Percentiles rank a stretch among this genome's conserved stretches.
phyloP scores from a whole-genome alignment of 2,329 filamentous ascomycete genomes.

The Colletotrichum sojae region DNA sequence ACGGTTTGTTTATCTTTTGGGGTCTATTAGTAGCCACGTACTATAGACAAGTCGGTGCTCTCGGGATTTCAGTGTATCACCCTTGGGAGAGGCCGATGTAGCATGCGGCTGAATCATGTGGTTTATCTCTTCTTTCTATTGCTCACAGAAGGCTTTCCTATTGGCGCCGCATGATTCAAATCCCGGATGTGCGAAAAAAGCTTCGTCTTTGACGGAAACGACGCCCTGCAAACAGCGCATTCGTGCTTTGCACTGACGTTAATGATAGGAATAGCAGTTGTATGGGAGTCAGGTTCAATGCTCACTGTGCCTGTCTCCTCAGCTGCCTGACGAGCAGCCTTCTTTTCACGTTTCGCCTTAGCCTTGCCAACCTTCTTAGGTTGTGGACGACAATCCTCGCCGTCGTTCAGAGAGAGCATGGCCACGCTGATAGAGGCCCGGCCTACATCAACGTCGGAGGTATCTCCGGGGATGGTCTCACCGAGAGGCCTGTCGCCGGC shows the following conservation, averaged over 20 bases:
- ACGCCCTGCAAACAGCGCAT: conserved; percentile 61
- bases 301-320: conserved; percentile 54
- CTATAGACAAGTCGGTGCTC: too few relatives aligned
- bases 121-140: conserved; percentile 54
- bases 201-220: conserved; percentile 74
- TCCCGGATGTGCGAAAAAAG: conserved; percentile 82
- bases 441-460: not conserved
- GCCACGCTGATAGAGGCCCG: not conserved
- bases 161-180: conserved; percentile 72
- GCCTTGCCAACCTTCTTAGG: conserved; percentile 65
- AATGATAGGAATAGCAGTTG: conserved; percentile 10
- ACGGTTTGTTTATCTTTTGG: too few relatives aligned
- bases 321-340: conserved; percentile 57
- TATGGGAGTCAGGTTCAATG: conserved; percentile 18
- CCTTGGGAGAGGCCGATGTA: not conserved
- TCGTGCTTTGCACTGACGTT: conserved; percentile 49
- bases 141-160: conserved; percentile 31
- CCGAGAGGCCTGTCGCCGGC: not conserved
- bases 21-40: too few relatives aligned
- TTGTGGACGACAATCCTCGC: conserved; percentile 11
- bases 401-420: conserved; percentile 1
- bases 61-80: not conserved
- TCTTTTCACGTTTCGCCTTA: conserved; percentile 66
- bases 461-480: not conserved
- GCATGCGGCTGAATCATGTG: not conserved